Evolutionary conservation across 2,329 filamentous ascomycete species (phyloP).

Genomic region (Penicillium sp.): DNA sequence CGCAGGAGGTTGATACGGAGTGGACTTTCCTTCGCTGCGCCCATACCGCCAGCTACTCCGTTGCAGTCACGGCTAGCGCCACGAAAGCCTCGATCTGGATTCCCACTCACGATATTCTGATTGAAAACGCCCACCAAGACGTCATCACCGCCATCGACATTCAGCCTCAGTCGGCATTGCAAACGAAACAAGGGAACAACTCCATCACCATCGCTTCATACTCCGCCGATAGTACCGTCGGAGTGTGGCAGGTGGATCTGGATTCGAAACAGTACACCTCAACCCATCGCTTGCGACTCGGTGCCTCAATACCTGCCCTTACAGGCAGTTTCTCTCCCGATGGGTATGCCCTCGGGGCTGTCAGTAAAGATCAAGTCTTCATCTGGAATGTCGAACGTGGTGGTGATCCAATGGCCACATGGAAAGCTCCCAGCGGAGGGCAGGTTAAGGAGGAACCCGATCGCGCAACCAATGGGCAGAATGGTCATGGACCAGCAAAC

Average conservation of each 20-base stretch:
- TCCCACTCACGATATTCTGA: slow-evolving; percentile 51
- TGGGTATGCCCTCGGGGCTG: slow-evolving; percentile 54
- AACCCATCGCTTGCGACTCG: slow-evolving; percentile 46
- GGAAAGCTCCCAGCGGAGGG: slow-evolving; percentile 40
- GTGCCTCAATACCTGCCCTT: slow-evolving; percentile 46
- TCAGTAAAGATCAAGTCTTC: slow-evolving; percentile 50
- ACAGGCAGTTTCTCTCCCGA: slow-evolving; percentile 55
- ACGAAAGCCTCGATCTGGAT: slow-evolving; percentile 51
- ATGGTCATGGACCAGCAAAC: slow-evolving; percentile 36
- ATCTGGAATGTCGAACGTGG: slow-evolving; percentile 57
- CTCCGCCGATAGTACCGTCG: slow-evolving; percentile 53
- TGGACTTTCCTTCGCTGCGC: slow-evolving; percentile 53
- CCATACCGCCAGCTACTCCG: slow-evolving; percentile 35
- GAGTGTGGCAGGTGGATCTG: slow-evolving; percentile 52
- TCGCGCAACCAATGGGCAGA: slow-evolving; percentile 44
- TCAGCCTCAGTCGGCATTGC: slow-evolving; percentile 41
- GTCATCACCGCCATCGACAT: slow-evolving; percentile 54
- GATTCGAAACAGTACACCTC: slow-evolving; percentile 45
- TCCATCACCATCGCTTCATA: slow-evolving; percentile 51
- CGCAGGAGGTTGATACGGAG: slow-evolving; percentile 36
- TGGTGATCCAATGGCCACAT: slow-evolving; percentile 51
- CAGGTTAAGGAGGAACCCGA: slow-evolving; percentile 43
- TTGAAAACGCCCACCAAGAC: slow-evolving; percentile 48
- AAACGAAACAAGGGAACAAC: slow-evolving; percentile 31
- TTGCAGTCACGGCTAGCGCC: slow-evolving; percentile 49